Percentiles rank a stretch among this genome's conserved stretches.
phyloP scores from a whole-genome alignment of 2,329 filamentous ascomycete genomes.

The Escovopsis sp. region DNA sequence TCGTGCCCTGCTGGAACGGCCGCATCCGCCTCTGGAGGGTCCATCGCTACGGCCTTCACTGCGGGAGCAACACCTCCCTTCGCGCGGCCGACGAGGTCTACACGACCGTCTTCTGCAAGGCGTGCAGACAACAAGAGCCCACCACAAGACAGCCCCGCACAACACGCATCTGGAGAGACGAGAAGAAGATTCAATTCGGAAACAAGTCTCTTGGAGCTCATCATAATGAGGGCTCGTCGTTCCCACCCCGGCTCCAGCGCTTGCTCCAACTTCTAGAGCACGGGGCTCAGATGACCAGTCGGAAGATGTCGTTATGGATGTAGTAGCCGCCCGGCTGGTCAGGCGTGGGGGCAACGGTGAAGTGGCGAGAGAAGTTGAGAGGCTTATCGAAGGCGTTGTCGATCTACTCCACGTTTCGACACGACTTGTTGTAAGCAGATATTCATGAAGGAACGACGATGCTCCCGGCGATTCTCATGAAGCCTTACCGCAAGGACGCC shows the following conservation, averaged over 20 bases:
- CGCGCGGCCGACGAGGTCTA: slow-evolving; percentile 5
- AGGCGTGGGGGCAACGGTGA: background rate
- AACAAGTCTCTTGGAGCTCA: too few relatives aligned
- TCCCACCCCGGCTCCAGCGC: too few relatives aligned
- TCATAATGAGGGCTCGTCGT: too few relatives aligned
- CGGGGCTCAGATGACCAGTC: background rate
- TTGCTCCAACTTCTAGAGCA: too few relatives aligned
- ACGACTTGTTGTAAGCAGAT: too few relatives aligned
- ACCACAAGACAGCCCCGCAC: too few relatives aligned
- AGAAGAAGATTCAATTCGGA: too few relatives aligned
- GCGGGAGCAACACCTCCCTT: slow-evolving; percentile 5
- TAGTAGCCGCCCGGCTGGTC: background rate
- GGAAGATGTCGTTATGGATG: background rate
- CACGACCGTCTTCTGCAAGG: slow-evolving; percentile 1
- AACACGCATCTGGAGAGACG: too few relatives aligned
- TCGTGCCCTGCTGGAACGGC: slow-evolving; percentile 10
- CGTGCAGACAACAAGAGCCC: background rate
- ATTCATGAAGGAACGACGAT: too few relatives aligned
- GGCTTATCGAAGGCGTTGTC: background rate
- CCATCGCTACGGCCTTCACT: slow-evolving; percentile 7
- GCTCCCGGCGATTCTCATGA: too few relatives aligned
- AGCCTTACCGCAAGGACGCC: background rate
- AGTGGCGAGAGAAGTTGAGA: background rate
- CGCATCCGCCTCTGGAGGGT: slow-evolving; percentile 3
- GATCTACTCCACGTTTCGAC: background rate